A percentile compares a stretch with the other conserved stretches of the same genome.
Conservation (phyloP, 495 filamentous ascomycete species). For the Aspergillus conjunctus region DNA sequence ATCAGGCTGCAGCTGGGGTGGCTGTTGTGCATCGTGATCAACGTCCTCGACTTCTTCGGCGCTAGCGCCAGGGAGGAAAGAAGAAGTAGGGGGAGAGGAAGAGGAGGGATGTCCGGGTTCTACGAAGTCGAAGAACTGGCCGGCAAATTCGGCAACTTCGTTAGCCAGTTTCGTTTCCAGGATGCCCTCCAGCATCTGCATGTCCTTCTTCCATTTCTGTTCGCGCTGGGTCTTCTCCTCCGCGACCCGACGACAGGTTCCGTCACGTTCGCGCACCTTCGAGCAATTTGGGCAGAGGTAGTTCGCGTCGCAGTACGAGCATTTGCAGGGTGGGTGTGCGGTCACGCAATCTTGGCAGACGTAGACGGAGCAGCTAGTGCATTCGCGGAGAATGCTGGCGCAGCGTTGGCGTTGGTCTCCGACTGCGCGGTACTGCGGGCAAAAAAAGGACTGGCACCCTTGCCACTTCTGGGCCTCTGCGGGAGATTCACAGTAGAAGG, state of each 20-base stretch:
- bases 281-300: constrained; percentile 58
- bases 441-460: constrained; percentile 61
- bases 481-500: constrained; percentile 43
- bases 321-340: constrained; percentile 52
- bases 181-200: constrained; percentile 46
- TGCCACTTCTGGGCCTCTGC: constrained; percentile 50
- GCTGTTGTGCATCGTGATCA: constrained; percentile 5
- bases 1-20: background rate
- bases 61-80: background rate
- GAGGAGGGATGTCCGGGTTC: constrained; percentile 14
- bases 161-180: constrained; percentile 48
- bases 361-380: constrained; percentile 55
- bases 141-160: constrained; percentile 48
- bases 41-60: constrained; percentile 14
- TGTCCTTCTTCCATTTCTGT: constrained; percentile 49
- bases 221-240: constrained; percentile 47
- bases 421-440: constrained; percentile 50
- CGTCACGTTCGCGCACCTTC: constrained; percentile 44
- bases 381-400: constrained; percentile 51
- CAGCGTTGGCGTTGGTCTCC: constrained; percentile 56
- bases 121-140: constrained; percentile 45
- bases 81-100: background rate
- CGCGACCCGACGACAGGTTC: constrained; percentile 44
- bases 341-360: constrained; percentile 58
- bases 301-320: constrained; percentile 55